Percentiles rank a stretch among this genome's conserved stretches.
phyloP scores from a whole-genome alignment of 2,329 filamentous ascomycete species.

The Dactylonectria estremocensis region DNA sequence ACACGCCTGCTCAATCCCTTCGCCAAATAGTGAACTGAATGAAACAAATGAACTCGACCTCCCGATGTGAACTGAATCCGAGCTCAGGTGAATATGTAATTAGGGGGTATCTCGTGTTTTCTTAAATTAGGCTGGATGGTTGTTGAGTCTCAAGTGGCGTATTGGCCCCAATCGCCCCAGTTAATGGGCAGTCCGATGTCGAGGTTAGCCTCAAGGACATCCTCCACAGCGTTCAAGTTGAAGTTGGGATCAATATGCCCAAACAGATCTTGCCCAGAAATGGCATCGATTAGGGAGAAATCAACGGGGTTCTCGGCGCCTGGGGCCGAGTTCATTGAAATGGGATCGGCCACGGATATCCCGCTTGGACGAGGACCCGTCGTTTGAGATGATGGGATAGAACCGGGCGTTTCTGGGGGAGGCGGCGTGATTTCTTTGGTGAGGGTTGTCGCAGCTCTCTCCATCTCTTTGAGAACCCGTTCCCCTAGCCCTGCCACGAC shows the following conservation, averaged over 20 bases:
- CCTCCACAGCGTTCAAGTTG: conserved; percentile 68
- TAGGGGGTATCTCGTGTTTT: too few relatives aligned
- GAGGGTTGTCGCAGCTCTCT: conserved; percentile 66
- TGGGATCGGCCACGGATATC: conserved; percentile 43
- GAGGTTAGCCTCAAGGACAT: conserved; percentile 68
- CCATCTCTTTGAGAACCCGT: conserved; percentile 70
- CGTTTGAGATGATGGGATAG: conserved; percentile 31
- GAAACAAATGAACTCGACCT: too few relatives aligned
- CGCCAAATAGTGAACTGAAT: too few relatives aligned
- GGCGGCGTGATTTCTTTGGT: conserved; percentile 53
- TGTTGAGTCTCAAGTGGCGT: conserved; percentile 46
- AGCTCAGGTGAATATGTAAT: too few relatives aligned
- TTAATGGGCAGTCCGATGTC: conserved; percentile 69
- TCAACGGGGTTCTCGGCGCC: conserved; percentile 56
- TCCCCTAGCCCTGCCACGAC: conserved; percentile 70
- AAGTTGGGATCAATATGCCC: conserved; percentile 70
- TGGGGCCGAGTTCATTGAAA: conserved; percentile 45
- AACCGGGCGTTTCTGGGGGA: conserved; percentile 42
- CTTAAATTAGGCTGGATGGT: neutral
- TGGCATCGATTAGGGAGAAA: conserved; percentile 59
- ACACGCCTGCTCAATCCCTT: too few relatives aligned
- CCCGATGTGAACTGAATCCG: too few relatives aligned
- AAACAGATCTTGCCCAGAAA: conserved; percentile 68
- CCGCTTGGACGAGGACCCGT: conserved; percentile 33
- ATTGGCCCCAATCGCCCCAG: conserved; percentile 64